Conservation (phyloP, 2,329 filamentous ascomycete genomes). For the Aspergillus carbonarius region DNA sequence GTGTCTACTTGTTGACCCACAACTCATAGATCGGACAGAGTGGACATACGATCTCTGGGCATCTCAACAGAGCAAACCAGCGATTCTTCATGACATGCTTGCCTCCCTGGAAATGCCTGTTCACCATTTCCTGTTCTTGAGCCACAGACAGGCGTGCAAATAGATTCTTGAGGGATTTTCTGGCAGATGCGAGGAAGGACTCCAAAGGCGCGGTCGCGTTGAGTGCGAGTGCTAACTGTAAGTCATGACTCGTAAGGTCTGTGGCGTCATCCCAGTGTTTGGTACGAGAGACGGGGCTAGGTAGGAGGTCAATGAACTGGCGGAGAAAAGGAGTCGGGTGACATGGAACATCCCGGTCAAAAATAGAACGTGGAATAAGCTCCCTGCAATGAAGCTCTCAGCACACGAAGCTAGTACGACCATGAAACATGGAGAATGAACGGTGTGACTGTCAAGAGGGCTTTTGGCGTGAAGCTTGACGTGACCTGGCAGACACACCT, state of each 20-base stretch:
- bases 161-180: neutral
- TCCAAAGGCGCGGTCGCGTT: neutral
- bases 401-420: neutral
- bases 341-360: neutral
- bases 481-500: neutral
- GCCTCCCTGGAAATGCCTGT: neutral
- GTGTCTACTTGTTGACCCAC: no score
- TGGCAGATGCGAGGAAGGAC: neutral
- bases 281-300: neutral
- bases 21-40: no score
- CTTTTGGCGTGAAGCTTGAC: neutral
- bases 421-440: neutral
- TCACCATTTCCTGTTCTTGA: neutral
- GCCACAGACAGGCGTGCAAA: neutral
- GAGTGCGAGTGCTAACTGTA: neutral
- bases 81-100: neutral
- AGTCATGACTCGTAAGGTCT: neutral
- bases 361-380: constrained; percentile 1
- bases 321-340: neutral
- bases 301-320: neutral
- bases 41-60: no score
- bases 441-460: neutral
- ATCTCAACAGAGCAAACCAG: neutral
- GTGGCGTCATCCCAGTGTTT: neutral
- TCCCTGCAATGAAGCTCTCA: neutral